Percentiles rank a stretch among this genome's conserved stretches.
These are phyloP conservation scores for Coniophora puteana DNA, from an alignment of 1,284 basidiomycete species.

Conservation along the genomic window DNA sequence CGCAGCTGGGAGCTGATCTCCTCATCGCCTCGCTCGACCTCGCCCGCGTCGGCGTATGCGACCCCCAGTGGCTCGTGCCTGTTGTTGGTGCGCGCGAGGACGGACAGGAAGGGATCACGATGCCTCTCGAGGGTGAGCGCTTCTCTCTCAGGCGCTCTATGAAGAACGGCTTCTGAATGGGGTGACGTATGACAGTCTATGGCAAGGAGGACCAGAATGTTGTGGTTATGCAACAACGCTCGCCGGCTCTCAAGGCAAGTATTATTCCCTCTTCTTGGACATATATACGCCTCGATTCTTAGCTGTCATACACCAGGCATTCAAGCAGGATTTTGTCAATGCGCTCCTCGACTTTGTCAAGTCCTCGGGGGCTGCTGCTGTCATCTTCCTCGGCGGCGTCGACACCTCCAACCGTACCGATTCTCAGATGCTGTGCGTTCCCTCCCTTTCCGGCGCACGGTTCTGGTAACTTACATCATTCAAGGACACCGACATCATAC, in stretches of 20 bases:
- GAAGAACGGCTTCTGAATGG: background rate
- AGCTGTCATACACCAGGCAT: slow-evolving; percentile 38
- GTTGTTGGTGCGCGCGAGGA: slow-evolving; percentile 65
- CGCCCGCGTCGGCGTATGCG: slow-evolving; percentile 55
- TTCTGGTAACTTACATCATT: slow-evolving; percentile 34
- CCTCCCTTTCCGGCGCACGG: background rate
- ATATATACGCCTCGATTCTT: background rate
- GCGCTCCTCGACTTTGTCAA: slow-evolving; percentile 53
- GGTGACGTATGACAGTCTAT: slow-evolving; percentile 48
- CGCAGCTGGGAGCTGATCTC: slow-evolving; percentile 73
- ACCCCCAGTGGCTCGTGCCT: slow-evolving; percentile 61
- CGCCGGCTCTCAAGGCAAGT: slow-evolving; percentile 68
- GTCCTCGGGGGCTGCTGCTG: slow-evolving; percentile 42
- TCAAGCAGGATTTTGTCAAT: slow-evolving; percentile 65
- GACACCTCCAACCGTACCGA: slow-evolving; percentile 72
- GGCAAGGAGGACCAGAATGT: slow-evolving; percentile 46
- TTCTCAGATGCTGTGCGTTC: slow-evolving; percentile 67
- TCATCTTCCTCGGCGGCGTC: slow-evolving; percentile 69
- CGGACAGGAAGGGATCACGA: slow-evolving; percentile 54
- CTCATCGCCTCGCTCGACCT: slow-evolving; percentile 65
- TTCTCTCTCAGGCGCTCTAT: background rate
- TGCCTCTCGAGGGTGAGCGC: slow-evolving; percentile 67
- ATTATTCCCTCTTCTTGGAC: too few species aligned
- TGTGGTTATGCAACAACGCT: slow-evolving; percentile 70
- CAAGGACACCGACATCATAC: slow-evolving; percentile 58